phyloP scores from a whole-genome alignment of 2,329 filamentous ascomycete genomes.

The Penicillium sp. region DNA sequence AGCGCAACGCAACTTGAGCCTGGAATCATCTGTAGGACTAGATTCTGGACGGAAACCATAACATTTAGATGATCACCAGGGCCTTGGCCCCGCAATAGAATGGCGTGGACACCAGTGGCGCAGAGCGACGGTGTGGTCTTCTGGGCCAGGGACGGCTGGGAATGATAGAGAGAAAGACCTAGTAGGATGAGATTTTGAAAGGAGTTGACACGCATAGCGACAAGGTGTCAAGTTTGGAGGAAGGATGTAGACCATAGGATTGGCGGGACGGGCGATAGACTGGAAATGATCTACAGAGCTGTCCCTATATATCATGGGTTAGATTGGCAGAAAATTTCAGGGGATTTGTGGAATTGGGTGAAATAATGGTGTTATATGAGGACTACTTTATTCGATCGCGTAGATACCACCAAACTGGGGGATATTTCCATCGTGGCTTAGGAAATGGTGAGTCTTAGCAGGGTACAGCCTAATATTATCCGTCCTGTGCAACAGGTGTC shows the following conservation, averaged over 20 bases:
- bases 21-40: constrained; percentile 31
- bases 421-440: not conserved
- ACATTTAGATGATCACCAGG: constrained; percentile 34
- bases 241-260: constrained; percentile 1
- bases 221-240: constrained; percentile 7
- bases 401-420: not conserved
- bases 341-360: not conserved
- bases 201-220: constrained; percentile 18
- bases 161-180: not conserved
- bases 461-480: not conserved
- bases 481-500: not conserved
- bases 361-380: not conserved
- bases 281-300: not conserved
- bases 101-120: constrained; percentile 32
- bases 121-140: constrained; percentile 21
- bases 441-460: not conserved
- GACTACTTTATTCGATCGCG: not conserved
- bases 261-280: not conserved
- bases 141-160: constrained; percentile 20
- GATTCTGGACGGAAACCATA: constrained; percentile 29
- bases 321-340: not conserved
- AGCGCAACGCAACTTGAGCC: constrained; percentile 31
- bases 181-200: constrained; percentile 20
- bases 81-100: constrained; percentile 32
- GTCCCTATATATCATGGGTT: not conserved